Percentiles rank a stretch among this genome's conserved stretches.
Conservation (phyloP, 495 filamentous ascomycete species). For the Tirmania nivea region DNA sequence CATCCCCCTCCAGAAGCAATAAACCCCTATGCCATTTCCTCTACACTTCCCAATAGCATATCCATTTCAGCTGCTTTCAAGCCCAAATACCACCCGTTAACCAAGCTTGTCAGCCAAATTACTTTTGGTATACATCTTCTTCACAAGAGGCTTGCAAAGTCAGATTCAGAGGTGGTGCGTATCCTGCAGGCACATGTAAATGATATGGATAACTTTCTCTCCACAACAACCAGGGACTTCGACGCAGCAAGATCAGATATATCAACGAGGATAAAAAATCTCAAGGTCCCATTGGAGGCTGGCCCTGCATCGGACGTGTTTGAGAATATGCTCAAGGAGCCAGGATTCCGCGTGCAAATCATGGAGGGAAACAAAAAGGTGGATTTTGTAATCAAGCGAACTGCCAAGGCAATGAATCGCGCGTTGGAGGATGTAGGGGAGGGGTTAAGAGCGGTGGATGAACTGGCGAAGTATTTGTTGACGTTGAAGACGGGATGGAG, state of each 20-base stretch:
- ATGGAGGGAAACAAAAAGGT: slow-evolving; percentile 77
- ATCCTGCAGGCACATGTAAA: slow-evolving; percentile 86
- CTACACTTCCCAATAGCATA: slow-evolving; percentile 30
- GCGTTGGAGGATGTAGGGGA: slow-evolving; percentile 55
- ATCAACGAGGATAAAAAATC: slow-evolving; percentile 45
- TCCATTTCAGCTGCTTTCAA: slow-evolving; percentile 8
- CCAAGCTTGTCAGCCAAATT: slow-evolving; percentile 80
- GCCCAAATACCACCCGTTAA: slow-evolving; percentile 58
- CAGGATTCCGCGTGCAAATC: slow-evolving; percentile 57
- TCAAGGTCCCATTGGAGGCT: slow-evolving; percentile 69
- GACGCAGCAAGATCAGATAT: slow-evolving; percentile 58
- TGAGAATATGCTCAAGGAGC: slow-evolving; percentile 70
- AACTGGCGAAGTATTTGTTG: slow-evolving; percentile 53
- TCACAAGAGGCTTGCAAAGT: slow-evolving; percentile 66
- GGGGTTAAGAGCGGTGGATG: slow-evolving; percentile 51
- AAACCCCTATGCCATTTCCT: background rate
- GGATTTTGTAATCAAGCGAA: slow-evolving; percentile 65
- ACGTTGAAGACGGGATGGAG: slow-evolving; percentile 38
- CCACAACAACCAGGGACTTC: slow-evolving; percentile 68
- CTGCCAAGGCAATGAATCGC: slow-evolving; percentile 49
- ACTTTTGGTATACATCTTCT: slow-evolving; percentile 82
- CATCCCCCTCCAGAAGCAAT: slow-evolving; percentile 40
- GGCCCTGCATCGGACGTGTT: slow-evolving; percentile 39
- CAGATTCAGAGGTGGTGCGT: slow-evolving; percentile 60
- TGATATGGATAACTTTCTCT: slow-evolving; percentile 77